Evolutionary conservation across 805 yeast genomes (phyloP).

Genomic region (Cyberlindnera maclurae): DNA sequence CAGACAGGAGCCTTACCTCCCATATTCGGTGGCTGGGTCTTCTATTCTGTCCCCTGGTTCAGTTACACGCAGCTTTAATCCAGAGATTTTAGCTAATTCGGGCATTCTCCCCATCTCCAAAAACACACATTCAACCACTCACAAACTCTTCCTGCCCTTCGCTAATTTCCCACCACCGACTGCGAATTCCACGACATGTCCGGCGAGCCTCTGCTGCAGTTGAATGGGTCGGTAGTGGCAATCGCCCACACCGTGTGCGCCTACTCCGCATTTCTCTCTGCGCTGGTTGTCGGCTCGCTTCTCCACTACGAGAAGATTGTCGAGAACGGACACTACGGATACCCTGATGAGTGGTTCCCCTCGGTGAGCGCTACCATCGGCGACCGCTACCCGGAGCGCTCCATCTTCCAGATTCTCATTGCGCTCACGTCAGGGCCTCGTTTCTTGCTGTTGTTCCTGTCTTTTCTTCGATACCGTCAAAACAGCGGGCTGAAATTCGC

Average conservation of each 20-base stretch:
- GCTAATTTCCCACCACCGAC: too few species aligned
- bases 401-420: conserved; percentile 83
- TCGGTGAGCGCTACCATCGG: conserved; percentile 96
- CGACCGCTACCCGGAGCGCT: conserved; percentile 92
- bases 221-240: conserved; percentile 65
- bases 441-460: conserved; percentile 52
- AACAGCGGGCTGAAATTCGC: conserved; percentile 27
- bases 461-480: conserved; percentile 40
- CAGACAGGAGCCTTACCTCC: not conserved
- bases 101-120: too few species aligned
- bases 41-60: too few species aligned
- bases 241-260: conserved; percentile 70
- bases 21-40: not conserved
- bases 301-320: conserved; percentile 88
- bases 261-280: conserved; percentile 64
- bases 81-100: too few species aligned
- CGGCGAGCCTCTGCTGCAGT: too few species aligned
- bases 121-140: too few species aligned
- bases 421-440: conserved; percentile 94
- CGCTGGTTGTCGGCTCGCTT: conserved; percentile 64
- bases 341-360: conserved; percentile 98
- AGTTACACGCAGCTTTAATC: too few species aligned
- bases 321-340: conserved; percentile 76
- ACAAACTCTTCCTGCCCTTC: too few species aligned
- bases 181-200: too few species aligned